phyloP scores from a whole-genome alignment of 768 basidiomycete species.

The Termitomyces titanicus region DNA sequence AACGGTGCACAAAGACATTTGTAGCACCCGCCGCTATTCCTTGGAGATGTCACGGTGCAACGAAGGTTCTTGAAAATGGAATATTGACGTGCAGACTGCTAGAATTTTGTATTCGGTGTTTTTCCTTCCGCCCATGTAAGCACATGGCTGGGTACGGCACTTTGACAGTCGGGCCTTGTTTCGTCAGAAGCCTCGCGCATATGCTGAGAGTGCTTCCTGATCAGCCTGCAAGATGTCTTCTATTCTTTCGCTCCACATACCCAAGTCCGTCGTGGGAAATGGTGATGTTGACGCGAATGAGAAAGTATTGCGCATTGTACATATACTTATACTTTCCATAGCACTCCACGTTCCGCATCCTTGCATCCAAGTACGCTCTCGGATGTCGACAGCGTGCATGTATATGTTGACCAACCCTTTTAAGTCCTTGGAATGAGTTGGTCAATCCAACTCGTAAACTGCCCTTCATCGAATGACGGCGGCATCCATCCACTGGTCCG shows the following conservation, averaged over 20 bases:
- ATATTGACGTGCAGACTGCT: no score
- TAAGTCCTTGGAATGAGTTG: not conserved
- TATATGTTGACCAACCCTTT: not conserved
- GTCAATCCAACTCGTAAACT: not conserved
- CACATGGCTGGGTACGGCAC: not conserved
- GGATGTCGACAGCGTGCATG: not conserved
- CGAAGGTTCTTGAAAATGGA: no score
- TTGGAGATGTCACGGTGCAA: not conserved
- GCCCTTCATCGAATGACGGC: not conserved
- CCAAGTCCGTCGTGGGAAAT: conserved; percentile 6
- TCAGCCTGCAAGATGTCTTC: conserved; percentile 5
- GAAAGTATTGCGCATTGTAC: not conserved
- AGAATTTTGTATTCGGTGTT: not conserved
- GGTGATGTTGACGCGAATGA: not conserved
- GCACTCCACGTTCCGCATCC: not conserved
- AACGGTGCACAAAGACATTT: no score
- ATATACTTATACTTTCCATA: not conserved
- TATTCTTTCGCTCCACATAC: not conserved
- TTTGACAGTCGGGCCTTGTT: no score
- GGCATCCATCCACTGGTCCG: not conserved
- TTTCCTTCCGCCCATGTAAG: no score
- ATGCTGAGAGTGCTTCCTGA: conserved; percentile 6
- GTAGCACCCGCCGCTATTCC: not conserved
- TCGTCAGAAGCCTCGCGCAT: not conserved
- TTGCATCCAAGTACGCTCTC: not conserved